Base-by-base conservation (phyloP, 1,284 basidiomycete species). In the Lignosus rhinocerotis region DNA sequence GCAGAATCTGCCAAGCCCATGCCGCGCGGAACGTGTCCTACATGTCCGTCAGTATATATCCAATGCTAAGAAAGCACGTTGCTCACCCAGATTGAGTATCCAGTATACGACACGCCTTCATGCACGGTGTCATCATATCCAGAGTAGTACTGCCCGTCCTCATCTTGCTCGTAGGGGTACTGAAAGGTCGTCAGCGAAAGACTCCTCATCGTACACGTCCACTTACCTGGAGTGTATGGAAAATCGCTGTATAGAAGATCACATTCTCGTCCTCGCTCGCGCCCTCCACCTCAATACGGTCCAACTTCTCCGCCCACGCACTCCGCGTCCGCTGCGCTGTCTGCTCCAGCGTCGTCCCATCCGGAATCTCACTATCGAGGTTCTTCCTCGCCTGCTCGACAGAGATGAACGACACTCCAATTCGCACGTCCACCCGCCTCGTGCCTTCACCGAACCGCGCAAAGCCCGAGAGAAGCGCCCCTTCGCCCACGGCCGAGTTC, bases 371-470 rank as follows among this genome's bases (percentile, higher is more conserved):
- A 0, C 56, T 72, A 21, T 87, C 83, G 51, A 89, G 66, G 65
- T 88, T 89, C 66, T 67, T 70, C 45, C 86, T 74, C 0, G 92
- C 92, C 66, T 93, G 90, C 7, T 87, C 85, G 14, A 87, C 75
- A 0, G 88, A 90, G 60, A 94, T 90, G 67, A 93, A 90, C 10
- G 89, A 92, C 9, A 90, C 87, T 0, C 89, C 90, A 1, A 94
- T 76, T 9, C 89, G 78, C 7, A 91, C 83, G 16, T 84, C 77
- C 34, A 93, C 79, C 1, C 69, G 70, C 14, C 67, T 63, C 14
- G 75, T 75, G 3, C 64, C 67, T 1, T 64, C 57, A 0, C 61
- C 67, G 64, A 93, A 90, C 2, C 73, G 70, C 1, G 78, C 85
- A 66, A 84, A 93, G 0, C 78, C 90, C 16, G 84, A 80, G 4